Conservation (phyloP, 2,329 filamentous ascomycete genomes). For the Fusarium sp. region DNA sequence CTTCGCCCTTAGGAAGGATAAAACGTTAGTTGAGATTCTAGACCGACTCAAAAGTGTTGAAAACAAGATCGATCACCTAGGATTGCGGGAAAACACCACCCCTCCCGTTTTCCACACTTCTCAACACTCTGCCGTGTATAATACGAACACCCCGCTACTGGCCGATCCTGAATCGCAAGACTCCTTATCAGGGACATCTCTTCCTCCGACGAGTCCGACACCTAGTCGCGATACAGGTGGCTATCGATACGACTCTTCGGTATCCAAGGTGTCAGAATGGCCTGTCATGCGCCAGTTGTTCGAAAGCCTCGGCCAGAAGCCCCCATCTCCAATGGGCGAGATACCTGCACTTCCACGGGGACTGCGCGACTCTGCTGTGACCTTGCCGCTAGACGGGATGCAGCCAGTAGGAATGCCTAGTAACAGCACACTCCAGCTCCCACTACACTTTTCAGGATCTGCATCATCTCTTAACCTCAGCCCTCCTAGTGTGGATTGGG, state of each 20-base stretch:
- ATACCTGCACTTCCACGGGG: slow-evolving; percentile 36
- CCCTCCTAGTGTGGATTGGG: slow-evolving; percentile 55
- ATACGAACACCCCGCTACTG: slow-evolving; percentile 36
- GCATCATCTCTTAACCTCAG: slow-evolving; percentile 28
- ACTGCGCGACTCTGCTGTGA: slow-evolving; percentile 37
- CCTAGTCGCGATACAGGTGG: slow-evolving; percentile 31
- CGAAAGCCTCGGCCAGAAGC: slow-evolving; percentile 43
- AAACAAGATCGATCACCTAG: slow-evolving; percentile 63
- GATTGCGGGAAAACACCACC: slow-evolving; percentile 39
- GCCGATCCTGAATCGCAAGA: slow-evolving; percentile 43
- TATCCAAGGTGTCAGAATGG: slow-evolving; percentile 44
- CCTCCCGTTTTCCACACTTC: slow-evolving; percentile 35
- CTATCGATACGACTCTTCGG: slow-evolving; percentile 47
- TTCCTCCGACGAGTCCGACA: slow-evolving; percentile 37
- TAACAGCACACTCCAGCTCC: slow-evolving; percentile 36
- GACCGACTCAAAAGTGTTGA: slow-evolving; percentile 67
- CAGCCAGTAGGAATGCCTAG: slow-evolving; percentile 33
- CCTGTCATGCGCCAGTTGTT: slow-evolving; percentile 45
- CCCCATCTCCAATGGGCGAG: slow-evolving; percentile 32
- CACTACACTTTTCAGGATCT: slow-evolving; percentile 37
- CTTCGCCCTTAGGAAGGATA: slow-evolving; percentile 64
- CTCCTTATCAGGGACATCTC: slow-evolving; percentile 33
- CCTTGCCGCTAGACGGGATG: slow-evolving; percentile 41
- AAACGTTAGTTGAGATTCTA: slow-evolving; percentile 70
- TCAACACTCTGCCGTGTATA: slow-evolving; percentile 38